Evolutionary conservation across 2,329 filamentous ascomycete species (phyloP), one percentile per base, ranked within the genome.

Genomic region (Xylariaceae sp.): DNA sequence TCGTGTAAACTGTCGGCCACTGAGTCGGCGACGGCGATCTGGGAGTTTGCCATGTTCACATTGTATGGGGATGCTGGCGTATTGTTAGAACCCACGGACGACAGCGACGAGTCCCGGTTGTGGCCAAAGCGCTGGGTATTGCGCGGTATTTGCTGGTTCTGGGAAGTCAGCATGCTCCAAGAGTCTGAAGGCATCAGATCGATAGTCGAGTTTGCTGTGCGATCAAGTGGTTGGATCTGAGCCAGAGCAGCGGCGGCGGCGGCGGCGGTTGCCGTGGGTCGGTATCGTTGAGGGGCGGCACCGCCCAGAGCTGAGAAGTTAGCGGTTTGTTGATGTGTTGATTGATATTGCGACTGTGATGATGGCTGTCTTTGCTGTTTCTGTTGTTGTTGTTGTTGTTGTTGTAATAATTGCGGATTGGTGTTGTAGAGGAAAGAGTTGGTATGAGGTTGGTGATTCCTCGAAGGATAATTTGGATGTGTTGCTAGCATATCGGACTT

Each of bases 31-130:
- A 79, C 64, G 20, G 76, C 76, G 40, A 83, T 79, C 7, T 80
- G 77, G 2, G 79, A 79, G 49, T 81, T 78, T 29, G 77, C 72
- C 2, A 70, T 75, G 56, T 70, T 79, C 46, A 73, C 67, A 32
- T 71, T 74, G 60, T 72, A 83, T 3, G 80, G 79, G 16, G 80
- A 83, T 0, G 74, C 69, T 16, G 80, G 80, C n/a, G 76, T 77
- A n/a, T n/a, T n/a, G 27, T 76, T 71, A 0, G 80, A 83, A 10
- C 76, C 78, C 33, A 82, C 56, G 0, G 80, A 83, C 0, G 80
- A 83, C 29, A 80, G 65, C 6, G 79, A 83, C 2, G 79, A 78
- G 52, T 83, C 79, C 54, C 80, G 75, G 37, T 83, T 72, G 56
- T 83, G 80, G 21, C 69, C 57, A 29, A 70, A 60, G 14, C 70